A percentile compares a stretch with the other conserved stretches of the same genome.
These are phyloP conservation scores for Zygosaccharomyces kombuchaensis DNA, from an alignment of 805 yeast genomes.

Conservation along the genomic window DNA sequence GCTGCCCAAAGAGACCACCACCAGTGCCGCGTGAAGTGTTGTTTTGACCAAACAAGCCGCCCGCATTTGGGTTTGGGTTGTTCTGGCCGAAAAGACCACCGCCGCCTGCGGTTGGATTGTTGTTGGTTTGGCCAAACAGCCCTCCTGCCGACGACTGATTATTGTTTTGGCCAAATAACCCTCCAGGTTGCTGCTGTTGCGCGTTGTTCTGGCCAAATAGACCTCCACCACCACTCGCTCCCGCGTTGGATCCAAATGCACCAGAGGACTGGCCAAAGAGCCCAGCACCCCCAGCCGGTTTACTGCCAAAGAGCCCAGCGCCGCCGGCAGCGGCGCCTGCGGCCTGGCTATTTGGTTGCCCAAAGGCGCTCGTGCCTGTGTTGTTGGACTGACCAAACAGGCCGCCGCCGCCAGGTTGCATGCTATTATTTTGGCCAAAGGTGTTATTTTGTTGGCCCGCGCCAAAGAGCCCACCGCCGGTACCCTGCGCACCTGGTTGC, in stretches of 20 bases:
- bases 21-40: conserved; percentile 20
- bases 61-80: conserved; percentile 25
- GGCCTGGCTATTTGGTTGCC: conserved; percentile 23
- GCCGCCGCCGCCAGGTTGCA: conserved; percentile 15
- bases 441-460: conserved; percentile 18
- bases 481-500: not conserved
- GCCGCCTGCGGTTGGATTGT: conserved; percentile 8
- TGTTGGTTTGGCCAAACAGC: conserved; percentile 33
- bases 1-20: conserved; percentile 32
- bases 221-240: conserved; percentile 39
- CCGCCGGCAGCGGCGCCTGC: conserved; percentile 9
- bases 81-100: conserved; percentile 35
- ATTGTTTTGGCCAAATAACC: conserved; percentile 34
- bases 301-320: conserved; percentile 35
- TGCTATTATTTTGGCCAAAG: conserved; percentile 30
- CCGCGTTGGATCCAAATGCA: conserved; percentile 17
- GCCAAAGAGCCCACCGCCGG: conserved; percentile 44
- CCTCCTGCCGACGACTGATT: conserved; percentile 20
- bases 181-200: conserved; percentile 18
- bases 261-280: conserved; percentile 34
- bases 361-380: conserved; percentile 31
- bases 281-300: conserved; percentile 26
- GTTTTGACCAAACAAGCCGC: conserved; percentile 40
- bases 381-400: conserved; percentile 35
- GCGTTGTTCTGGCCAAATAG: conserved; percentile 41